Evolutionary conservation across 2,329 filamentous ascomycete species (phyloP), one percentile per base, ranked within the genome.

Genomic region (Hortaea sp.): DNA sequence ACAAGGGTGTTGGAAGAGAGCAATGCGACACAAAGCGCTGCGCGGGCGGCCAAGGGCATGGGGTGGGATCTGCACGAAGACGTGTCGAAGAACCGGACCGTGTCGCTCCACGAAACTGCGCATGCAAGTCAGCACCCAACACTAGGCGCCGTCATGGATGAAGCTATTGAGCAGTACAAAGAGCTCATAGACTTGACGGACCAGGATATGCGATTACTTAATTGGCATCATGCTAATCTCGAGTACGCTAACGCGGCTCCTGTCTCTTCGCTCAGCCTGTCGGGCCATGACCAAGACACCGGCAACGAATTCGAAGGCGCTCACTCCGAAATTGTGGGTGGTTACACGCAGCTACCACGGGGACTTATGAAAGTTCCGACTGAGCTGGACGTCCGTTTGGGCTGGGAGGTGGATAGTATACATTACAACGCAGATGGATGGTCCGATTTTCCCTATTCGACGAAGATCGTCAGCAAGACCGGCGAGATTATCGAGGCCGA

Each of bases 201-300:
- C 1, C 85, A 88, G 61, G 92, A 98, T 59, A 82, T 94, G 66
- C 80, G 92, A 40, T 73, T 98, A 11, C 76, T 97, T 59, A 98
- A 95, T 61, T 98, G 92, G 92, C 94, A 98, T 66, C 85, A 95
- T 64, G 94, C 94, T 53, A 98, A 98, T 61, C 75, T 98, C 10
- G 92, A 98, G 66, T 98, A 98, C 62, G 94, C 90, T 52, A 98
- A 97, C 64, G 92, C 92, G 1, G 86, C 82, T 1, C 94, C 88
- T 54, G 81, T 95, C 45, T 82, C 85, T 53, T 84, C 85, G 52
- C 77, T 98, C 12, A 97, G 90, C 64, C 77, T 98, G 10, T 81
- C 83, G 6, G 83, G 89, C 0, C 97, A 94, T 87, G 94, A 98
- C 65, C 88, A 98, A 58, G 94, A 98, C 61, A 88, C 89, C 42